Evolutionary conservation across 2,329 filamentous ascomycete species (phyloP).

Genomic region (Periconia macrospinosa): DNA sequence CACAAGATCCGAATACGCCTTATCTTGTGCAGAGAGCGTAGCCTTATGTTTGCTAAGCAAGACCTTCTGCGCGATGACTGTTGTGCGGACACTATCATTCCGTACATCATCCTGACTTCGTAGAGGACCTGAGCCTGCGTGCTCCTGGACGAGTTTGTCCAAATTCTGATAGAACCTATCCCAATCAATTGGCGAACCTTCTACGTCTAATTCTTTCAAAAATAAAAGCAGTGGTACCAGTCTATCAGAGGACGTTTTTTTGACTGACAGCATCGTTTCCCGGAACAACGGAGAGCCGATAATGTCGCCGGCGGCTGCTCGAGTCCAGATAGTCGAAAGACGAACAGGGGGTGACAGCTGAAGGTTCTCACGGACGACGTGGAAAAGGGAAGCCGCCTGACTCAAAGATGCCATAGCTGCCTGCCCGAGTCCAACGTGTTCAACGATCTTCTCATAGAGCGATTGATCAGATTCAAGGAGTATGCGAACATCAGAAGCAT

Average conservation of each 20-base stretch:
- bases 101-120: constrained; percentile 76
- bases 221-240: constrained; percentile 48
- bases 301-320: constrained; percentile 62
- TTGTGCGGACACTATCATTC: constrained; percentile 70
- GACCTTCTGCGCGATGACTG: constrained; percentile 79
- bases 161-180: constrained; percentile 38
- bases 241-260: constrained; percentile 61
- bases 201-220: constrained; percentile 24
- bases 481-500: constrained; percentile 49
- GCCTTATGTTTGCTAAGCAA: constrained; percentile 76
- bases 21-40: constrained; percentile 69
- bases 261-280: constrained; percentile 60
- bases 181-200: constrained; percentile 24
- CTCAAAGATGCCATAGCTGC: constrained; percentile 47
- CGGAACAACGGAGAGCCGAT: constrained; percentile 54
- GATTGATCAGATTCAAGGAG: constrained; percentile 64
- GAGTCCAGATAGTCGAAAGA: constrained; percentile 60
- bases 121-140: constrained; percentile 48
- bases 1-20: constrained; percentile 68
- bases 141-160: constrained; percentile 23
- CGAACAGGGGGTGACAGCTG: constrained; percentile 40
- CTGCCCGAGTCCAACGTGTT: constrained; percentile 39
- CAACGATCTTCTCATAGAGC: constrained; percentile 52
- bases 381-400: constrained; percentile 37
- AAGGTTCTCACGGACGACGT: constrained; percentile 40